Conservation (phyloP, 2,329 filamentous ascomycete genomes). For the Rasamsonia emersonii region DNA sequence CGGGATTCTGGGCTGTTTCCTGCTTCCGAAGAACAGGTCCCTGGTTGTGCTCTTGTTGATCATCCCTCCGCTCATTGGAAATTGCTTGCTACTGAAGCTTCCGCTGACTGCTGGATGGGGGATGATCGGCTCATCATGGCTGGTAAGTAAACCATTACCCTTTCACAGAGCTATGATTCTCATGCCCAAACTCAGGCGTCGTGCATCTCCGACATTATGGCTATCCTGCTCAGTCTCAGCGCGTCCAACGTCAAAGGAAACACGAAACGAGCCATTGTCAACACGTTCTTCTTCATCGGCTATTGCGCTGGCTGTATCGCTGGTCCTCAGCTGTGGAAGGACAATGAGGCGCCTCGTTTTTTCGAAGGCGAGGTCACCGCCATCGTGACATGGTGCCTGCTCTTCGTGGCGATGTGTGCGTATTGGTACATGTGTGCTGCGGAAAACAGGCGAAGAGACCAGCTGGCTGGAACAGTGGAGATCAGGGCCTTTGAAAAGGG, state of each 20-base stretch:
- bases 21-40: conserved; percentile 34
- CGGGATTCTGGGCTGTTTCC: conserved; percentile 29
- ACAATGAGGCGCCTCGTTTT: conserved; percentile 36
- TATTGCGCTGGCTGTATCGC: conserved; percentile 42
- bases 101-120: conserved; percentile 36
- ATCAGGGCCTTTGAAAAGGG: conserved; percentile 1
- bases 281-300: conserved; percentile 43
- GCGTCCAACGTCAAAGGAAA: conserved; percentile 46
- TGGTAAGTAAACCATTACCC: conserved; percentile 18
- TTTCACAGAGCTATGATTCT: not conserved
- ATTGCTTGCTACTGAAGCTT: conserved; percentile 37
- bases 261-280: conserved; percentile 42
- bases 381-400: conserved; percentile 36
- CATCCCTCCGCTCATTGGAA: conserved; percentile 37
- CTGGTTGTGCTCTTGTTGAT: conserved; percentile 33
- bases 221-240: conserved; percentile 35
- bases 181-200: conserved; percentile 22
- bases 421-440: conserved; percentile 28
- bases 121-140: conserved; percentile 41
- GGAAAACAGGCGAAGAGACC: conserved; percentile 23
- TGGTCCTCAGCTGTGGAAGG: conserved; percentile 43
- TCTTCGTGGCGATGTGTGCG: conserved; percentile 24
- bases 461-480: not conserved
- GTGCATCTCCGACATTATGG: conserved; percentile 36
- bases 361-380: conserved; percentile 39